A percentile compares a stretch with the other conserved stretches of the same genome.
Evolutionary conservation across 176 grass and related monocot genomes (phyloP).

Genomic region (Aegilops umbellulata): DNA sequence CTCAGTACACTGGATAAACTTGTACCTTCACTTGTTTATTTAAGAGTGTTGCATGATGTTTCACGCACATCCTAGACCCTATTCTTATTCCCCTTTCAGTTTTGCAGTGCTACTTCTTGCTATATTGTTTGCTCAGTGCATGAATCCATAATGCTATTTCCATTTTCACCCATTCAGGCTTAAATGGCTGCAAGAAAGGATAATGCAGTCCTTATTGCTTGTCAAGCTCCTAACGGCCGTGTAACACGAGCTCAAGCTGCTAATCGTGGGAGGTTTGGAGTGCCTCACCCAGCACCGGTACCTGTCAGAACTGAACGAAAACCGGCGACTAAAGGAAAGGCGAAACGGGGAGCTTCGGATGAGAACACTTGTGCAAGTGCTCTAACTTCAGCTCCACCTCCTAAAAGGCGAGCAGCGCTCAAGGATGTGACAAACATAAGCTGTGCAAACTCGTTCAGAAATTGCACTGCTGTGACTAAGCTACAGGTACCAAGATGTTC

Average conservation of each 20-base stretch:
- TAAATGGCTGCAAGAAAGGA: conserved; percentile 53
- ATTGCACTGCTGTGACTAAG: conserved; percentile 14
- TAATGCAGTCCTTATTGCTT: conserved; percentile 18
- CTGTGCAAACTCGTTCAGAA: conserved; percentile 24
- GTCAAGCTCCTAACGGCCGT: conserved; percentile 35
- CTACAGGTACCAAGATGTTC: conserved; percentile 43
- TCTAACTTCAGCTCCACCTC: conserved; percentile 24
- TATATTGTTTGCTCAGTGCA: not conserved
- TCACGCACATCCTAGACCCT: not conserved
- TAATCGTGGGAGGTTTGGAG: conserved; percentile 18
- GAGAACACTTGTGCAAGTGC: conserved; percentile 35
- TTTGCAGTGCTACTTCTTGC: not conserved
- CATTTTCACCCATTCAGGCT: conserved; percentile 21
- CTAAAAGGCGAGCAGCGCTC: conserved; percentile 51
- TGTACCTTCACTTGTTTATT: conserved; percentile 22
- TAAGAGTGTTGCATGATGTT: not conserved
- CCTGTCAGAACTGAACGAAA: conserved; percentile 26
- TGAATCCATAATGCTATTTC: not conserved
- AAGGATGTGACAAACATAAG: conserved; percentile 56
- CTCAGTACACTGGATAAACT: not conserved
- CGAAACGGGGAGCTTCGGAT: conserved; percentile 45
- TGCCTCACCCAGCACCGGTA: conserved; percentile 13
- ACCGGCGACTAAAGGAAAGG: conserved; percentile 6
- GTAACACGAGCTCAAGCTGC: conserved; percentile 59
- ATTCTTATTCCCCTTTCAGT: not conserved